These are phyloP conservation scores for Boletales sp. DNA, from an alignment of 768 basidiomycete genomes.

Conservation along the genomic window DNA sequence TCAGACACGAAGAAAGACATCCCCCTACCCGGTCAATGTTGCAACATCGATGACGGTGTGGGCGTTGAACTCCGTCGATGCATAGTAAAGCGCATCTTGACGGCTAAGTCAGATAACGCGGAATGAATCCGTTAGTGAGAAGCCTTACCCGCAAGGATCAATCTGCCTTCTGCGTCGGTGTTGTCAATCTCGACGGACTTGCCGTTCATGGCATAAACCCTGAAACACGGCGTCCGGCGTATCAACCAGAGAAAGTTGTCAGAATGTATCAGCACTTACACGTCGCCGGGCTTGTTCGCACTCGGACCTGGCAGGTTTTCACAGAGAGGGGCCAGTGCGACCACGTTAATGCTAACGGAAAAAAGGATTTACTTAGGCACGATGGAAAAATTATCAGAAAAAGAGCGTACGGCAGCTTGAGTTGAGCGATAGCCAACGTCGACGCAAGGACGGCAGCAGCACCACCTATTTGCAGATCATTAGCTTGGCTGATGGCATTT, in stretches of 20 bases:
- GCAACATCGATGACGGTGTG: conserved; percentile 85
- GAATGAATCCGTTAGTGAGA: neutral
- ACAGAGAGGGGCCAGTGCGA: conserved; percentile 68
- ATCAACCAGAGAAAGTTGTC: neutral
- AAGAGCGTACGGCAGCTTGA: conserved; percentile 66
- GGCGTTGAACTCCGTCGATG: conserved; percentile 70
- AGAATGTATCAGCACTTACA: conserved; percentile 42
- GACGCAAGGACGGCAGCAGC: conserved; percentile 76
- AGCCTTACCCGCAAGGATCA: conserved; percentile 63
- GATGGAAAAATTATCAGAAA: neutral
- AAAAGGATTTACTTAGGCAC: neutral
- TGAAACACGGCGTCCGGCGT: conserved; percentile 22
- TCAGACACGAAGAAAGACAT: neutral
- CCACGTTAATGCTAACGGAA: conserved; percentile 61
- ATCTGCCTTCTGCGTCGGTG: conserved; percentile 80
- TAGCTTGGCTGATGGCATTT: neutral
- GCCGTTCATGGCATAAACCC: conserved; percentile 84
- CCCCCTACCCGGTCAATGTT: conserved; percentile 70
- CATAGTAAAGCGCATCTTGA: conserved; percentile 80
- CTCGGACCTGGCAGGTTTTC: conserved; percentile 82
- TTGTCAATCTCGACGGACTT: conserved; percentile 86
- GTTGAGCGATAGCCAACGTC: conserved; percentile 74
- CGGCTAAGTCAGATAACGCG: neutral
- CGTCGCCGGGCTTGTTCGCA: conserved; percentile 75
- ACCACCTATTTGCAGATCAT: conserved; percentile 44